A percentile compares a stretch with the other conserved stretches of the same genome.
phyloP scores from a whole-genome alignment of 371 early-diverging fungal genomes.

The Batkoa obscura region DNA sequence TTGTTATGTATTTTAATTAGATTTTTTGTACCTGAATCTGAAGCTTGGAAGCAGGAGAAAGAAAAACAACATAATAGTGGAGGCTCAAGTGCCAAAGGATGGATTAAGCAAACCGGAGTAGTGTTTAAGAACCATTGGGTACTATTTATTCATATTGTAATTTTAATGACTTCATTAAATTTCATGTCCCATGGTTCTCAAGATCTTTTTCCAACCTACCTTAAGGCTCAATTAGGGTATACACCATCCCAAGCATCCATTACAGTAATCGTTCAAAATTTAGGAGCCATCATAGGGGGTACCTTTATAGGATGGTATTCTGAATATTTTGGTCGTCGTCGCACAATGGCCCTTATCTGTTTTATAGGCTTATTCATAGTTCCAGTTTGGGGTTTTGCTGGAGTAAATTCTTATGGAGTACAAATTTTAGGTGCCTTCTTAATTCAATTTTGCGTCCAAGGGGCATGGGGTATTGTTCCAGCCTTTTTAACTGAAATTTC shows the following conservation, averaged over 20 bases:
- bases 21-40: conserved; percentile 41
- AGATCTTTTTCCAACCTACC: conserved; percentile 49
- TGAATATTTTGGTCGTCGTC: conserved; percentile 38
- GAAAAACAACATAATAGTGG: conserved; percentile 14
- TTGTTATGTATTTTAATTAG: conserved; percentile 31
- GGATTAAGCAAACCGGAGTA: conserved; percentile 3
- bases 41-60: conserved; percentile 19
- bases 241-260: conserved; percentile 25
- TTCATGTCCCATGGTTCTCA: conserved; percentile 51
- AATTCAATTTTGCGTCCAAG: conserved; percentile 38
- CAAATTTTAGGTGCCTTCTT: conserved; percentile 36
- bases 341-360: conserved; percentile 22
- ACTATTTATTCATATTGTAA: conserved; percentile 6
- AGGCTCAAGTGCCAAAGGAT: conserved; percentile 10
- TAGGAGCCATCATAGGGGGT: conserved; percentile 49
- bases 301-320: conserved; percentile 37
- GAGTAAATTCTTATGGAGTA: conserved; percentile 13
- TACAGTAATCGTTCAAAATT: conserved; percentile 32
- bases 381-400: conserved; percentile 41
- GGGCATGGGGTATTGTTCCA: conserved; percentile 51
- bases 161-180: conserved; percentile 14
- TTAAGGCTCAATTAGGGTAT: conserved; percentile 31
- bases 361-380: conserved; percentile 36
- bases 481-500: conserved; percentile 46
- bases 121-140: not conserved